Conservation (phyloP, 1,139 yeast species). For the Saccharomyces uvarum region DNA sequence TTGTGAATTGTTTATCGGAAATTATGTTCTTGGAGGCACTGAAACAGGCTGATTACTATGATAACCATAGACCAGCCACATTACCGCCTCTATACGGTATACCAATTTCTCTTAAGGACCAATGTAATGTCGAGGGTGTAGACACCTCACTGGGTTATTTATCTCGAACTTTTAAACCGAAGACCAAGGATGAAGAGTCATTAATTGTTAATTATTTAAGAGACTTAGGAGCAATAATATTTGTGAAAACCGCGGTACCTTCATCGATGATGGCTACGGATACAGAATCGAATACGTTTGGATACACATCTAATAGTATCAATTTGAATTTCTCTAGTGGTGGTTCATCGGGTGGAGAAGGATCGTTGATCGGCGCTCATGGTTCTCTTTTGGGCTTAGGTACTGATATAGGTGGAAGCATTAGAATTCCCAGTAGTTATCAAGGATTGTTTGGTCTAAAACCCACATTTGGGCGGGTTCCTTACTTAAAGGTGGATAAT, state of each 20-base stretch:
- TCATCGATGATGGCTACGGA: conserved; percentile 50
- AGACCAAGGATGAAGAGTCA: conserved; percentile 34
- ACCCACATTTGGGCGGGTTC: conserved; percentile 43
- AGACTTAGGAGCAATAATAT: conserved; percentile 48
- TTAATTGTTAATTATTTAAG: conserved; percentile 38
- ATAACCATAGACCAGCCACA: conserved; percentile 35
- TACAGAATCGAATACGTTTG: conserved; percentile 41
- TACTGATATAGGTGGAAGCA: conserved; percentile 60
- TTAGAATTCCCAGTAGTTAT: conserved; percentile 49
- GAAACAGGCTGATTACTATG: conserved; percentile 41
- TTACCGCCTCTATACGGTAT: conserved; percentile 61
- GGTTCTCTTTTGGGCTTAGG: conserved; percentile 50
- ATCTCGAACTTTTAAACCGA: conserved; percentile 31
- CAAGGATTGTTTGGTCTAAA: conserved; percentile 49
- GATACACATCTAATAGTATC: conserved; percentile 42
- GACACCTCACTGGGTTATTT: conserved; percentile 43
- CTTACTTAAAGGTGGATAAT: conserved; percentile 44
- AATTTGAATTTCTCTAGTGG: conserved; percentile 43
- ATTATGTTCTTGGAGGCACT: conserved; percentile 37
- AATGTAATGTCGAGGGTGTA: conserved; percentile 41
- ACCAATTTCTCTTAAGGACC: conserved; percentile 56
- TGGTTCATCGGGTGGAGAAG: conserved; percentile 61
- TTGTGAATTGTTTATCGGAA: conserved; percentile 42
- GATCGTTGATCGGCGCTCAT: conserved; percentile 44
- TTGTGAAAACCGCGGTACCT: conserved; percentile 53